phyloP scores from a whole-genome alignment of 1,284 basidiomycete species.

The Anthracocystis walkeri region DNA sequence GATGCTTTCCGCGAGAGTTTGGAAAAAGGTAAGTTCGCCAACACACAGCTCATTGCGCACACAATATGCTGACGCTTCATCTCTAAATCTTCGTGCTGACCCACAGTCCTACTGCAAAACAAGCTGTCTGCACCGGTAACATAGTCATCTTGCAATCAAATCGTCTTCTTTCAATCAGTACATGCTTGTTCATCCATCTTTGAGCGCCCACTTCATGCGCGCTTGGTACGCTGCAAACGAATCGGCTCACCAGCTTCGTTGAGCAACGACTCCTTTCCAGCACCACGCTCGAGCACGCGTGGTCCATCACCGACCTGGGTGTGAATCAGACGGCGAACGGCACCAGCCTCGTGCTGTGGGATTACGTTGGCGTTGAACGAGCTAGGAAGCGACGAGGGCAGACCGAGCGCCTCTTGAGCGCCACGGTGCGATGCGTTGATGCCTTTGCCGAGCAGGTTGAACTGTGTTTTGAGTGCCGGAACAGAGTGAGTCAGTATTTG shows the following conservation, averaged over 20 bases:
- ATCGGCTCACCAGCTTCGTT: constrained; percentile 59
- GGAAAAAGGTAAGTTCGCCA: constrained; percentile 46
- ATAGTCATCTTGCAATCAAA: constrained; percentile 5
- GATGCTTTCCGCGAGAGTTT: constrained; percentile 57
- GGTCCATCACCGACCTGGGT: constrained; percentile 68
- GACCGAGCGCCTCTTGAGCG: constrained; percentile 41
- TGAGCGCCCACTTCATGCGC: constrained; percentile 17
- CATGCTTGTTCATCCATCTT: background rate
- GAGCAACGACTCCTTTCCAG: constrained; percentile 54
- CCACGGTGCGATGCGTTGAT: constrained; percentile 61
- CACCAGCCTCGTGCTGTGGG: constrained; percentile 63
- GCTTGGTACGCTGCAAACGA: constrained; percentile 62
- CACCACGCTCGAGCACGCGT: constrained; percentile 58
- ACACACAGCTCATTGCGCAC: background rate
- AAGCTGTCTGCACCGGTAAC: constrained; percentile 42
- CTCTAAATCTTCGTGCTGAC: background rate
- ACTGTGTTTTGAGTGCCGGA: constrained; percentile 18
- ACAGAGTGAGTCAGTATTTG: constrained; percentile 2
- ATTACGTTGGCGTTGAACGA: constrained; percentile 63
- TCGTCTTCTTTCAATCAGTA: too few relatives aligned
- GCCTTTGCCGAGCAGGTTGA: constrained; percentile 63
- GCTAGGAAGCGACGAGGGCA: constrained; percentile 54
- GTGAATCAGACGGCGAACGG: constrained; percentile 67
- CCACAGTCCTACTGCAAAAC: constrained; percentile 45
- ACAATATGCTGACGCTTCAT: background rate